A percentile compares a stretch with the other conserved stretches of the same genome.
These are phyloP conservation scores for Starmerella khaoyaiensis DNA, from an alignment of 805 yeast genomes.

Conservation along the genomic window DNA sequence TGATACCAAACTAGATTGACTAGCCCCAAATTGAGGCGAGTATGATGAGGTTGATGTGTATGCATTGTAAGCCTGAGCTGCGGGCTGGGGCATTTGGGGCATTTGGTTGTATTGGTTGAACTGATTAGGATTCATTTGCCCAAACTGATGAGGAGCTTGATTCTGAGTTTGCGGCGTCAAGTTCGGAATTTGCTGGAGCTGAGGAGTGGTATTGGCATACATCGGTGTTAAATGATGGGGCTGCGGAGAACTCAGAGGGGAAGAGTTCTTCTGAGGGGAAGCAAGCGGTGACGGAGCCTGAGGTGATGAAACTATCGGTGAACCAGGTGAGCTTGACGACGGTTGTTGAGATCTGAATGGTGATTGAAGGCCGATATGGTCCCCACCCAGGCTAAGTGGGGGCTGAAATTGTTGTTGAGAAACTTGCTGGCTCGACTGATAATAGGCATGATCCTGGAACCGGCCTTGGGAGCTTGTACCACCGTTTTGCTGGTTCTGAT, in stretches of 20 bases:
- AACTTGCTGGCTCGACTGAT: too few relatives aligned
- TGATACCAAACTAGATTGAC: constrained; percentile 16
- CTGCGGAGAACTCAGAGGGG: too few relatives aligned
- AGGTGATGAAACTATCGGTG: neutral
- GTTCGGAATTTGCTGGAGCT: constrained; percentile 5
- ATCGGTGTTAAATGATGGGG: too few relatives aligned
- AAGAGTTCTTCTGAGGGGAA: neutral
- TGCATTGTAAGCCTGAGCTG: constrained; percentile 9
- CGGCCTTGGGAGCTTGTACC: too few relatives aligned
- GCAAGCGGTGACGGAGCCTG: constrained; percentile 1
- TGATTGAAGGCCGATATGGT: constrained; percentile 12
- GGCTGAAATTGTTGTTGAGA: too few relatives aligned
- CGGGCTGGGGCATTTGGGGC: constrained; percentile 9
- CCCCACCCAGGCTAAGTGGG: too few relatives aligned
- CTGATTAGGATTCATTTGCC: neutral
- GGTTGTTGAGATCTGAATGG: constrained; percentile 5
- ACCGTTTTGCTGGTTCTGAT: too few relatives aligned
- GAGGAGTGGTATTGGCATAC: too few relatives aligned
- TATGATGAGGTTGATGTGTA: constrained; percentile 12
- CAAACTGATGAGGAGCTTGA: neutral
- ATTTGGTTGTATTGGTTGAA: neutral
- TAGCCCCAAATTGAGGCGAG: constrained; percentile 17
- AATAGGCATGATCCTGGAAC: too few relatives aligned
- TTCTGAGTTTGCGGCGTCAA: constrained; percentile 2
- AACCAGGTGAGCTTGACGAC: constrained; percentile 2